A percentile compares a stretch with the other conserved stretches of the same genome.
Evolutionary conservation across 768 basidiomycete species (phyloP).

Genomic region (Hygrocybe coccinea): DNA sequence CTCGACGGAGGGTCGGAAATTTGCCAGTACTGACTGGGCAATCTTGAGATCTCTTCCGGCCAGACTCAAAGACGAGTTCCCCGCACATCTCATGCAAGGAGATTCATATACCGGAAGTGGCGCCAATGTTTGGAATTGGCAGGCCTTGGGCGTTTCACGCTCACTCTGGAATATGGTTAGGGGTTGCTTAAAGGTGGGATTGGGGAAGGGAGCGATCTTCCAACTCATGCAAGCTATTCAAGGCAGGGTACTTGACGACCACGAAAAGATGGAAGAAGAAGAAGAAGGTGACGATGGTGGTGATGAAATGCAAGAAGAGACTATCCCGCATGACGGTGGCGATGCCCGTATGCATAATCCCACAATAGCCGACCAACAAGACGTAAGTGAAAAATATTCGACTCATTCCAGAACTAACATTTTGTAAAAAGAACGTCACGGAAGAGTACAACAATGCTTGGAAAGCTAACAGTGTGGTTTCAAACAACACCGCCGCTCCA

Average conservation of each 20-base stretch:
- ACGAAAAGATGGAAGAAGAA: constrained; percentile 31
- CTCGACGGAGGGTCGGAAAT: constrained; percentile 54
- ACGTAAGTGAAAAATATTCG: constrained; percentile 11
- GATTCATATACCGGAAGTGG: constrained; percentile 56
- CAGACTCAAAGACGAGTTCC: constrained; percentile 69
- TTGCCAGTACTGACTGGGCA: constrained; percentile 66
- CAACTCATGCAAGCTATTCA: constrained; percentile 57
- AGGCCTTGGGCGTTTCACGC: constrained; percentile 64
- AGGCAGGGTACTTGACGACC: constrained; percentile 44
- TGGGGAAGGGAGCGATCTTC: constrained; percentile 59
- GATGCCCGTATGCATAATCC: background rate
- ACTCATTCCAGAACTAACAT: constrained; percentile 1
- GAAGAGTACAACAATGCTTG: constrained; percentile 59
- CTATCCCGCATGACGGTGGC: background rate
- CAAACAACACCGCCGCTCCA: constrained; percentile 10
- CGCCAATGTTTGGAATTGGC: constrained; percentile 70
- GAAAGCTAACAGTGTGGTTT: constrained; percentile 47
- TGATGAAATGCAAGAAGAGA: constrained; percentile 17
- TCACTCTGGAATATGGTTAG: constrained; percentile 71
- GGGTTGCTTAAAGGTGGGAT: constrained; percentile 51
- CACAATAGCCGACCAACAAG: background rate
- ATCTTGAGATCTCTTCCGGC: constrained; percentile 66
- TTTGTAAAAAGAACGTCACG: constrained; percentile 38
- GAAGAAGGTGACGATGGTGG: constrained; percentile 30
- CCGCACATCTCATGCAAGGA: constrained; percentile 55